Evolutionary conservation across 2,329 filamentous ascomycete genomes (phyloP).

Genomic region (Fusarium sororula): DNA sequence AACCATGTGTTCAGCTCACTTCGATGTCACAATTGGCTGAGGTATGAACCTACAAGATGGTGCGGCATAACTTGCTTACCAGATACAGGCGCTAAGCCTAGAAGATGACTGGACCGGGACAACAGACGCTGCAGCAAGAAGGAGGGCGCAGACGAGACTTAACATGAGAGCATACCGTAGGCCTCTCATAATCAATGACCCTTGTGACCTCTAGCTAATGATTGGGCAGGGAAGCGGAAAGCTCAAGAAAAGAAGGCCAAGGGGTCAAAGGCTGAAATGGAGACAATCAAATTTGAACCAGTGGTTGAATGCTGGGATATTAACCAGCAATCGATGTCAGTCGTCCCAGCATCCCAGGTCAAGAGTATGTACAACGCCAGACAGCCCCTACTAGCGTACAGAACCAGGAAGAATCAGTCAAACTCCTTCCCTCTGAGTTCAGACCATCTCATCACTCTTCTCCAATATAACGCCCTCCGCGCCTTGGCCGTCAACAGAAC

Average conservation of each 20-base stretch:
- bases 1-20: slow-evolving; percentile 1
- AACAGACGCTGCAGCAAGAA: slow-evolving; percentile 52
- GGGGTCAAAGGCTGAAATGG: too few relatives aligned
- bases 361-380: neutral
- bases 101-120: slow-evolving; percentile 59
- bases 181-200: fast-evolving
- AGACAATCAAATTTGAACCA: neutral
- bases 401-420: neutral
- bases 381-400: neutral
- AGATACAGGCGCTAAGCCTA: slow-evolving; percentile 46
- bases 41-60: neutral
- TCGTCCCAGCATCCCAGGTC: neutral
- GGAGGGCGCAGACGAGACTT: slow-evolving; percentile 55
- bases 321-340: neutral
- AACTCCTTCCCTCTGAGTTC: slow-evolving; percentile 5
- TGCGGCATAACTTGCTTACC: neutral
- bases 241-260: neutral
- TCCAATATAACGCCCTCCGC: slow-evolving; percentile 24
- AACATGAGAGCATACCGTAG: slow-evolving; percentile 54
- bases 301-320: slow-evolving; percentile 16
- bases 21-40: slow-evolving; percentile 16
- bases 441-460: slow-evolving; percentile 24
- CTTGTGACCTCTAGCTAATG: neutral
- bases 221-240: slow-evolving; percentile 9
- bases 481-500: slow-evolving; percentile 17